A percentile compares a stretch with the other conserved stretches of the same genome.
phyloP scores from a whole-genome alignment of 805 yeast species.

The Jamesozyma jinghongensis region DNA sequence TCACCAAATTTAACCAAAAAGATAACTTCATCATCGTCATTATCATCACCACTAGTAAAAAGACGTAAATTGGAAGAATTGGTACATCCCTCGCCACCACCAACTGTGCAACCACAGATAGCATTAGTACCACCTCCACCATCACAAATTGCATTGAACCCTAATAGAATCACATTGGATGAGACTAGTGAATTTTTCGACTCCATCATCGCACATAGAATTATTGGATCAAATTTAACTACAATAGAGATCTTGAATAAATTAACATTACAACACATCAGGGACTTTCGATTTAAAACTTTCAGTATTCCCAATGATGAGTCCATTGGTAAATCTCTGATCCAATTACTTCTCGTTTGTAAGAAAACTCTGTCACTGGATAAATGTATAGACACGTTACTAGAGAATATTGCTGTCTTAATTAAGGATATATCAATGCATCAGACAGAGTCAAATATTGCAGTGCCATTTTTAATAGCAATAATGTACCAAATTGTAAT shows the following conservation, averaged over 20 bases:
- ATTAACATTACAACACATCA: slow-evolving; percentile 14
- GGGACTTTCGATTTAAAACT: slow-evolving; percentile 10
- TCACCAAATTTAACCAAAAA: slow-evolving; percentile 1
- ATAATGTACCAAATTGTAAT: slow-evolving; percentile 45
- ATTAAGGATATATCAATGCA: slow-evolving; percentile 24
- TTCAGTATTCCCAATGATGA: slow-evolving; percentile 13
- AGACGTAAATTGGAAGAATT: slow-evolving; percentile 8
- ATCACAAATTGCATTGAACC: slow-evolving; percentile 6
- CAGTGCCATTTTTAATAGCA: slow-evolving; percentile 52
- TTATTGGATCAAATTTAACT: slow-evolving; percentile 20
- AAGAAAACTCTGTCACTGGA: slow-evolving; percentile 18
- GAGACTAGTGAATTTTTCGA: slow-evolving; percentile 22
- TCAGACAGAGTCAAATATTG: slow-evolving; percentile 19
- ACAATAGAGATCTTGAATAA: slow-evolving; percentile 23
- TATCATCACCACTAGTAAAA: slow-evolving; percentile 9
- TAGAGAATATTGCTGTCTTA: slow-evolving; percentile 21
- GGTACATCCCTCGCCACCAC: not conserved
- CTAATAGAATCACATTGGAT: slow-evolving; percentile 15
- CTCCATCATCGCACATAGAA: slow-evolving; percentile 15
- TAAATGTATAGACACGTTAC: slow-evolving; percentile 17
- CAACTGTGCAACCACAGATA: not conserved
- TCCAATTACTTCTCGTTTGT: slow-evolving; percentile 10
- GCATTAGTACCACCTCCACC: slow-evolving; percentile 4
- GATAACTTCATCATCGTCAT: no score
- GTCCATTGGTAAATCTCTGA: slow-evolving; percentile 22